Base-by-base conservation (phyloP, 1,139 yeast genomes). In the Blastobotrys raffinosifermentans region DNA sequence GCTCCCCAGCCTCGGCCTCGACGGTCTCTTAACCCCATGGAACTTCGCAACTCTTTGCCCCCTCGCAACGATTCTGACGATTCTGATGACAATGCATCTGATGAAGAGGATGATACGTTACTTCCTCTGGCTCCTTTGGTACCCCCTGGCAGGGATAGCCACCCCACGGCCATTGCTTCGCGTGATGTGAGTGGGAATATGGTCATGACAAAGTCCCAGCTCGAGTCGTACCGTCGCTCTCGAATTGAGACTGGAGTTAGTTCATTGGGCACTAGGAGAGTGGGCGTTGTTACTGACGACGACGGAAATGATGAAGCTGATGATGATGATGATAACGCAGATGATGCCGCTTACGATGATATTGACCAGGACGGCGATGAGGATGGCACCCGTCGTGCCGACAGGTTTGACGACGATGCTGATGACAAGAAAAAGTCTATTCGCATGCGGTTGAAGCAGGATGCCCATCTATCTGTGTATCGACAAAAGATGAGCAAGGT, bases 401-500 rank as follows among this genome's bases (percentile, higher is more conserved):
- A 46, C 25, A 48, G 51, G 27, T 46, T 43, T 33, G 59, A 53
- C 17, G 58, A 51, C 15, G 50, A 45, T 17, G 51, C 47, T 22
- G 50, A 45, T 31, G 44, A 44, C 23, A 50, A 53, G 34, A 48
- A 52, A 30, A 50, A 51, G 38, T 45, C 51, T 26, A 50, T 54
- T 4, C 47, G 55, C 27, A 50, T 56, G 53, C 54, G 68, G 26
- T 53, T 58, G 40, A 57, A 55, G 42, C 69, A 65, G 41, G 66
- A 63, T 34, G 68, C 65, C 4, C 64, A 64, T 31, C 46, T 64
- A 38, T 58, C 64, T 4, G 60, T 61, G 13, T 64, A 64, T 43
- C 56, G 69, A n/a, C 69, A 65, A 42, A 61, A 61, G 39, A 64
- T 65, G 68, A 62, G 60, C 37, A 60, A 60, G 36, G 50, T 61